Evolutionary conservation across 768 basidiomycete species (phyloP), one percentile per base, ranked within the genome.

Genomic region (Leccinum variicolor): DNA sequence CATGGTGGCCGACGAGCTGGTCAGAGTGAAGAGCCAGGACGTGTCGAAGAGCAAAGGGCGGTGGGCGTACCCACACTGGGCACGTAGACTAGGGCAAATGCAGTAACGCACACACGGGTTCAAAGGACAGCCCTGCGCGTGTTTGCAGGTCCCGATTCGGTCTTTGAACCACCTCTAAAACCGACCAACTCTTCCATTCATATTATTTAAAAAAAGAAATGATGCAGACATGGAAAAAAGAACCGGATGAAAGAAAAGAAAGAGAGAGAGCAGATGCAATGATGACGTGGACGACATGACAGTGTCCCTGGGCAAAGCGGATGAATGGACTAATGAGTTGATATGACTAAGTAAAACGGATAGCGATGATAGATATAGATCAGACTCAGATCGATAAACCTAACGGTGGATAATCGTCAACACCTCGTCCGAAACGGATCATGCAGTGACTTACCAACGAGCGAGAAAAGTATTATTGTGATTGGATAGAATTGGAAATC

Each of bases 401-500:
- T 68, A 53, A 19, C 5, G 31, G 29, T 45, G 14, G 6, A 41
- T 41, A 19, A 53, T 56, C 10, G 51, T 71, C 51, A 73, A 39
- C 23, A 52, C 39, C 48, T 26, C 50, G 19, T 14, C 29, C 26
- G 7, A 17, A 28, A 25, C 50, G 15, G 46, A 52, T 54, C 19
- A 19, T 23, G 7, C 29, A 14, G 19, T 9, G 48, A 66, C 73
- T 71, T 51, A 73, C 73, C 23, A 58, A 55, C 55, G 55, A 54
- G 52, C 53, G 56, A 51, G 4, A 25, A 25, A 21, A 13, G 21
- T 21, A 23, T 64, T 61, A 74, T 43, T 57, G 59, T 56, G 65
- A 66, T 48, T 66, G 61, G 17, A 65, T 65, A 36, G 69, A 72
- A 58, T 77, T 81, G 47, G 79, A 74, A 39, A 75, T 67, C 13